phyloP scores from a whole-genome alignment of 305 asterid genomes.

The Solanum aculeatissimum region DNA sequence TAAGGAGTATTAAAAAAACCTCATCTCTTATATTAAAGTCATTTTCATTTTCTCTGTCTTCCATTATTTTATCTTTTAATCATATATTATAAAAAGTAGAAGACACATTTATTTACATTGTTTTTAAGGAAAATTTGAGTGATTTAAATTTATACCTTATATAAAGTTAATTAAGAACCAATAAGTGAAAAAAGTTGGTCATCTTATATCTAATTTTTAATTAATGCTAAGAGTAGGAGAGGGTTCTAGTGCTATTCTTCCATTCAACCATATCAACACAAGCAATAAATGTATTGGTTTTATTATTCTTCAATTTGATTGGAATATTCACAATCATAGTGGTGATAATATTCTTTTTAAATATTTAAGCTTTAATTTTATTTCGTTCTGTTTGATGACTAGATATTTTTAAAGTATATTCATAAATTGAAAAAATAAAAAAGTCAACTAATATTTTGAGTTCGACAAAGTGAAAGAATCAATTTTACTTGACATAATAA shows the following conservation, averaged over 20 bases:
- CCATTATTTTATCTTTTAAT: not conserved
- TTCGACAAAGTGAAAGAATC: too few species aligned
- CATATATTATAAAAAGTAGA: not conserved
- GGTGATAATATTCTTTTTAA: not conserved
- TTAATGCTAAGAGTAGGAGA: not conserved
- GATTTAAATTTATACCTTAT: not conserved
- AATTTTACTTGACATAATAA: too few species aligned
- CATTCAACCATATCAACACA: not conserved
- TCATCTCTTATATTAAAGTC: not conserved
- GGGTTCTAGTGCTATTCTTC: not conserved
- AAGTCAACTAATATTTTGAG: not conserved
- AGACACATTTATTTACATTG: not conserved
- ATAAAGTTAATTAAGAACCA: not conserved
- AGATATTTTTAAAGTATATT: not conserved
- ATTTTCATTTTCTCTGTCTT: not conserved
- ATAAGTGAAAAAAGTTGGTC: not conserved
- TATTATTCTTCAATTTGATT: not conserved
- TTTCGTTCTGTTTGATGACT: not conserved
- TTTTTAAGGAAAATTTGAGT: not conserved
- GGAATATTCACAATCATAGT: not conserved
- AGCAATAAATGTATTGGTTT: not conserved
- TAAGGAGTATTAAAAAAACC: not conserved
- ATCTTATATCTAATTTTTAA: not conserved
- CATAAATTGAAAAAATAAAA: not conserved
- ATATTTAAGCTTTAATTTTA: not conserved